Conservation (phyloP, 805 yeast genomes). For the Clavispora fructus region DNA sequence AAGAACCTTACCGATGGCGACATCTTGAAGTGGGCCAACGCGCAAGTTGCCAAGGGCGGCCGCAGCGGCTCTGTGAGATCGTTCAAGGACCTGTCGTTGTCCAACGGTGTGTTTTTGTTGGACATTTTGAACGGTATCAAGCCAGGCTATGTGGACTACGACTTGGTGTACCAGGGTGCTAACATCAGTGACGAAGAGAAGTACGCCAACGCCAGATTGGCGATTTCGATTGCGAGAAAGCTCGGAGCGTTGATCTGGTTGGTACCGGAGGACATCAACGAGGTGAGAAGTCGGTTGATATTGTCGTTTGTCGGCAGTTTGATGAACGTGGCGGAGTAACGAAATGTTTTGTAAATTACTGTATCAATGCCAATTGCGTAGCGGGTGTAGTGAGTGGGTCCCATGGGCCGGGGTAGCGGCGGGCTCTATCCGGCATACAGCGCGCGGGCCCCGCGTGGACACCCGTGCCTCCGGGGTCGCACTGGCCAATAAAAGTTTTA, state of each 20-base stretch:
- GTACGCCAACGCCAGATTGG: conserved; percentile 92
- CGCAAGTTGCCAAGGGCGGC: conserved; percentile 81
- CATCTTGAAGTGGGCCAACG: conserved; percentile 91
- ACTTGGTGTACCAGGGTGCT: conserved; percentile 73
- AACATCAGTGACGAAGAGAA: conserved; percentile 68
- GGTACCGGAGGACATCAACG: conserved; percentile 99
- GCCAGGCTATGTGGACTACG: conserved; percentile 97
- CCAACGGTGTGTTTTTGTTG: conserved; percentile 76
- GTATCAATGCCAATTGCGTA: neutral
- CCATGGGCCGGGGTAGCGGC: too few species aligned
- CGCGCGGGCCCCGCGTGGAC: neutral
- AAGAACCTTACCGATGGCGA: conserved; percentile 72
- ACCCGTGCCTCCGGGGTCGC: conserved; percentile 13
- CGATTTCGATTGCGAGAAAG: conserved; percentile 97
- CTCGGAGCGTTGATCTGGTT: conserved; percentile 97
- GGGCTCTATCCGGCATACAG: neutral
- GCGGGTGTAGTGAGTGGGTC: too few species aligned
- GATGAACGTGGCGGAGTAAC: conserved; percentile 48
- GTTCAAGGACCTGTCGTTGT: conserved; percentile 73
- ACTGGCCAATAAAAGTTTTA: conserved; percentile 12
- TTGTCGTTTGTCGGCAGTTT: conserved; percentile 93
- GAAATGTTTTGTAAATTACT: neutral
- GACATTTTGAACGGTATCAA: conserved; percentile 90
- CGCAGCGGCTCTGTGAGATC: conserved; percentile 68
- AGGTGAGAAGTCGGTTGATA: conserved; percentile 89